A percentile compares a stretch with the other conserved stretches of the same genome.
Conservation (phyloP, 2,329 filamentous ascomycete species). For the Phialophora chinensis region DNA sequence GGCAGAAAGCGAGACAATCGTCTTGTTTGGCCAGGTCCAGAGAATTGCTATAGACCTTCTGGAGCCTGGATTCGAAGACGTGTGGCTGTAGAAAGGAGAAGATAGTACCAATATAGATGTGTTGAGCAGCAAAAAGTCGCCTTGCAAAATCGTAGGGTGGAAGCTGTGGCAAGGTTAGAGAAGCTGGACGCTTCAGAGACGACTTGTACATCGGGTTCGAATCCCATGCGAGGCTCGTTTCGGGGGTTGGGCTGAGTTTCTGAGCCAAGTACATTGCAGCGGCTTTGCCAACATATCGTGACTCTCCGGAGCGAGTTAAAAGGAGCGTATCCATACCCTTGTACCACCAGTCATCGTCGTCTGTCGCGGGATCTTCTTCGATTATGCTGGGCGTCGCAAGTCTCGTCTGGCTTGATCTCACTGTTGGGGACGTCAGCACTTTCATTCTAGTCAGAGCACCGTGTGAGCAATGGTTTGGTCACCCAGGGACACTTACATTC, state of each 20-base stretch:
- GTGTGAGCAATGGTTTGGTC: background rate
- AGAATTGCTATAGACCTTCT: slow-evolving; percentile 52
- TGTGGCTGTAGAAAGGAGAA: slow-evolving; percentile 59
- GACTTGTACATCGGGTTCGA: slow-evolving; percentile 45
- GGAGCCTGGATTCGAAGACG: slow-evolving; percentile 55
- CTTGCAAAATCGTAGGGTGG: slow-evolving; percentile 60
- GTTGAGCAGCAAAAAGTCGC: slow-evolving; percentile 59
- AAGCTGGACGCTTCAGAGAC: slow-evolving; percentile 41
- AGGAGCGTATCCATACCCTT: slow-evolving; percentile 47
- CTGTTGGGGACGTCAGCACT: slow-evolving; percentile 12
- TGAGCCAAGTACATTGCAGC: slow-evolving; percentile 47
- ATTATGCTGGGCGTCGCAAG: slow-evolving; percentile 31
- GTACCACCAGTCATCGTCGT: slow-evolving; percentile 50
- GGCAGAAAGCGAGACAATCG: slow-evolving; percentile 58
- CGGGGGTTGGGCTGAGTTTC: slow-evolving; percentile 44
- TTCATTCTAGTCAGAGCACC: background rate
- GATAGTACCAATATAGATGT: slow-evolving; percentile 64
- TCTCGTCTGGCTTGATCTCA: slow-evolving; percentile 23
- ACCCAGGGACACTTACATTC: slow-evolving; percentile 28
- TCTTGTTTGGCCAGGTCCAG: slow-evolving; percentile 54
- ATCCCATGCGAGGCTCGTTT: slow-evolving; percentile 46
- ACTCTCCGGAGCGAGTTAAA: slow-evolving; percentile 46
- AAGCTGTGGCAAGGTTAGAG: slow-evolving; percentile 47
- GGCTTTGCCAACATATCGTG: slow-evolving; percentile 46
- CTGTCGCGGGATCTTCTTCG: slow-evolving; percentile 39